These are phyloP conservation scores for Crithidia expoeki DNA, from an alignment of 208 protist genomes.

Conservation along the genomic window DNA sequence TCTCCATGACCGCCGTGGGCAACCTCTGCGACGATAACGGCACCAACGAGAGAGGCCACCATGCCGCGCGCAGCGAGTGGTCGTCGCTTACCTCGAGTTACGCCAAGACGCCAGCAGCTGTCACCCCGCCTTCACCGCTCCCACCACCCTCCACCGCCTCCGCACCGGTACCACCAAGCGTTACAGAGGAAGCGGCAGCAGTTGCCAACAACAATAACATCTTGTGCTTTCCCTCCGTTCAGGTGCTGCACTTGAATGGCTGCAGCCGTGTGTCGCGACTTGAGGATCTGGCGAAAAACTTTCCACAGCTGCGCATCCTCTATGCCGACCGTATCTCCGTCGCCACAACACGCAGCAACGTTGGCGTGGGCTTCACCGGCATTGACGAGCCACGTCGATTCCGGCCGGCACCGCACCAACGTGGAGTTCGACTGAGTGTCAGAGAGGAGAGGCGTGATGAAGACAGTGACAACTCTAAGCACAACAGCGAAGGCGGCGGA, in stretches of 20 bases:
- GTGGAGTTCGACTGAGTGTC: slow-evolving; percentile 15
- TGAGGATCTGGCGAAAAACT: slow-evolving; percentile 17
- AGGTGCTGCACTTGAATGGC: slow-evolving; percentile 54
- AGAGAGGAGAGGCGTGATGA: not conserved
- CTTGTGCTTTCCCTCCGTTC: slow-evolving; percentile 21
- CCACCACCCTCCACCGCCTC: slow-evolving; percentile 3
- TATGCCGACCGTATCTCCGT: slow-evolving; percentile 30
- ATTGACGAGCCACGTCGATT: slow-evolving; percentile 11
- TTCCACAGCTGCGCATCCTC: slow-evolving; percentile 30
- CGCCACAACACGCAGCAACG: slow-evolving; percentile 1
- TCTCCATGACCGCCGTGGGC: slow-evolving; percentile 35
- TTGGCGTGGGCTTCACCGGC: slow-evolving; percentile 22
- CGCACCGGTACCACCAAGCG: slow-evolving; percentile 6
- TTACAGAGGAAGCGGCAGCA: not conserved
- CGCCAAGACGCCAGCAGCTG: not conserved
- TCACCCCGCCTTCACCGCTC: not conserved
- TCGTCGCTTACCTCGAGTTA: slow-evolving; percentile 9
- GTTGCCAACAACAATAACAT: slow-evolving; percentile 8
- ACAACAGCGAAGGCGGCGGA: not conserved
- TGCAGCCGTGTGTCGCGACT: slow-evolving; percentile 49
- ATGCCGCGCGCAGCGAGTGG: slow-evolving; percentile 8
- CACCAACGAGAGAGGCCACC: not conserved
- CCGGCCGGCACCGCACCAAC: slow-evolving; percentile 3
- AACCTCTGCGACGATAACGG: slow-evolving; percentile 1
- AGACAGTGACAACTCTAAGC: not conserved